Percentiles rank a stretch among this genome's conserved stretches.
These are phyloP conservation scores for Trichoderma arundinaceum DNA, from an alignment of 2,329 filamentous ascomycete genomes.

Conservation along the genomic window DNA sequence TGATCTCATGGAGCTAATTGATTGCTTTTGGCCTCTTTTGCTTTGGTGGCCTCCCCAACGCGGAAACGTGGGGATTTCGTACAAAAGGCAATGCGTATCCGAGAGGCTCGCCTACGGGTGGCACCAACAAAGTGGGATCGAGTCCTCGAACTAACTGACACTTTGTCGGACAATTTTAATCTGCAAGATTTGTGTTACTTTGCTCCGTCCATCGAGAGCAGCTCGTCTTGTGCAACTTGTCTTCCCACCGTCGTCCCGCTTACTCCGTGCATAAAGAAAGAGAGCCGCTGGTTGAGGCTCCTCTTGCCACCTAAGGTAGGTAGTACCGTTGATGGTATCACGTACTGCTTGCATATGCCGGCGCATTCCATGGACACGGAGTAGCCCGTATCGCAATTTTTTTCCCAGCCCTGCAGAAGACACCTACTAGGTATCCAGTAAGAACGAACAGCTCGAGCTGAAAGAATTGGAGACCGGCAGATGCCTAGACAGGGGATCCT, in stretches of 20 bases:
- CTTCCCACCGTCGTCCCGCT: background rate
- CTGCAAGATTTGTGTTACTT: constrained; percentile 9
- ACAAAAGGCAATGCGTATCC: constrained; percentile 6
- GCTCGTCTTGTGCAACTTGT: background rate
- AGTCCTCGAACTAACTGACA: constrained; percentile 13
- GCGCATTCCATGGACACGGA: constrained; percentile 10
- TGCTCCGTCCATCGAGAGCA: background rate
- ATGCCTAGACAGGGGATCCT: constrained; percentile 10
- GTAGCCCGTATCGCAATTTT: constrained; percentile 7
- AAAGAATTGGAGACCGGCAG: constrained; percentile 25
- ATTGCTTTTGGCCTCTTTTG: constrained; percentile 24
- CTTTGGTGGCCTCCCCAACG: constrained; percentile 21
- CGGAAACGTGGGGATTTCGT: constrained; percentile 26
- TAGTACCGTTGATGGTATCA: constrained; percentile 17
- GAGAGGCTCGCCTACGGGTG: constrained; percentile 11
- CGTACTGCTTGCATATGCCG: constrained; percentile 24
- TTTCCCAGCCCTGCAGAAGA: constrained; percentile 26
- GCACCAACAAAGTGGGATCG: constrained; percentile 16
- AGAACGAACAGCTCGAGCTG: constrained; percentile 9
- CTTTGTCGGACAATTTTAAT: constrained; percentile 27
- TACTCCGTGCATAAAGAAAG: background rate
- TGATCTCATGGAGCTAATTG: constrained; percentile 28
- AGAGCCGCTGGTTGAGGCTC: background rate
- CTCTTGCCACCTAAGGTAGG: constrained; percentile 21
- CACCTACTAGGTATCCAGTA: background rate